Conservation (phyloP, 2,329 filamentous ascomycete genomes). For the Penicillium hesseltinei region DNA sequence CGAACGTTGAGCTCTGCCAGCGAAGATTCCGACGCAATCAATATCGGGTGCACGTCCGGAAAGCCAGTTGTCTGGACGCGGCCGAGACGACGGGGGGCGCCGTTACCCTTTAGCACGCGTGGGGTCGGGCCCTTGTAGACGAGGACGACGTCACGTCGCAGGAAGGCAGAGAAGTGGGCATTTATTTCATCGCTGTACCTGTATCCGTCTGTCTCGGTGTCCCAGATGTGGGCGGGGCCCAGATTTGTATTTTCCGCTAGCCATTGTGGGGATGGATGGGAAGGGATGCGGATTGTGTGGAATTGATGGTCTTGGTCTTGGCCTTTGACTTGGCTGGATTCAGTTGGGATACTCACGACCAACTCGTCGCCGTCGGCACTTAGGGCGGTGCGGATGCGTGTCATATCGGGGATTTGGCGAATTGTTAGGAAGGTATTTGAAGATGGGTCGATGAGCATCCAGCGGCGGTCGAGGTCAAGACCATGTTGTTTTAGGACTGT, state of each 20-base stretch:
- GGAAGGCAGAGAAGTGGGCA: slow-evolving; percentile 54
- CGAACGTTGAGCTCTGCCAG: slow-evolving; percentile 59
- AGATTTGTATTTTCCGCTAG: slow-evolving; percentile 53
- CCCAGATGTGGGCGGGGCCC: slow-evolving; percentile 57
- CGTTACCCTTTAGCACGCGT: slow-evolving; percentile 56
- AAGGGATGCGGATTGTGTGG: slow-evolving; percentile 51
- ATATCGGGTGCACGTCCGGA: slow-evolving; percentile 58
- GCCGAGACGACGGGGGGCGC: slow-evolving; percentile 54
- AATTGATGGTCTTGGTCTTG: neutral
- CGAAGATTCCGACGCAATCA: slow-evolving; percentile 56
- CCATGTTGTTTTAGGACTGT: slow-evolving; percentile 56
- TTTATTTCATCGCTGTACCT: slow-evolving; percentile 55
- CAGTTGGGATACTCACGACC: slow-evolving; percentile 43
- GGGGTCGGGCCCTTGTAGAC: slow-evolving; percentile 62
- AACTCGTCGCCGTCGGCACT: slow-evolving; percentile 48
- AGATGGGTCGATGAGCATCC: slow-evolving; percentile 62
- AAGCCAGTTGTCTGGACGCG: slow-evolving; percentile 56
- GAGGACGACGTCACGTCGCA: slow-evolving; percentile 55
- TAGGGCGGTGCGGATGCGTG: slow-evolving; percentile 58
- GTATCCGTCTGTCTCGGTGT: slow-evolving; percentile 56
- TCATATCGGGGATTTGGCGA: slow-evolving; percentile 60
- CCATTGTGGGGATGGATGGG: slow-evolving; percentile 55
- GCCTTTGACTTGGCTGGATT: neutral
- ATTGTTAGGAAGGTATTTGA: slow-evolving; percentile 61
- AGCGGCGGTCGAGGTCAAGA: slow-evolving; percentile 61